These are phyloP conservation scores for Leishmania aethiopica DNA, from an alignment of 208 protist genomes.

Conservation along the genomic window DNA sequence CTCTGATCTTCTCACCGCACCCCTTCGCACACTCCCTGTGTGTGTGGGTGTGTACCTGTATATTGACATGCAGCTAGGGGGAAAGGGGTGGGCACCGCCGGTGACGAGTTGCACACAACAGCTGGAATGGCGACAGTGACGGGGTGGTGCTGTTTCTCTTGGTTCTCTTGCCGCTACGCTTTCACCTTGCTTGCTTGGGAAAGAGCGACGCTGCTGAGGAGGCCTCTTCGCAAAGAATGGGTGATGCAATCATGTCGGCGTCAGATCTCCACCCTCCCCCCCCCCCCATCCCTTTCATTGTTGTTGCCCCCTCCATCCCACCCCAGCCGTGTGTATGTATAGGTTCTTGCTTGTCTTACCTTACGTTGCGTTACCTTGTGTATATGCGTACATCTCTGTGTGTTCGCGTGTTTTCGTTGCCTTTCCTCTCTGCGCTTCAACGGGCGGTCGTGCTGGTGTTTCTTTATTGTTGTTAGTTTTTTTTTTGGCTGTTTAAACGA, in stretches of 20 bases:
- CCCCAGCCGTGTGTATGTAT: too few relatives aligned
- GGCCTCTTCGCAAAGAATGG: background rate
- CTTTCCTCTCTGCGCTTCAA: background rate
- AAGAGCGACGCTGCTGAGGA: background rate
- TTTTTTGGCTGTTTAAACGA: too few relatives aligned
- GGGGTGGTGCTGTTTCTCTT: background rate
- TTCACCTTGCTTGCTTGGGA: background rate
- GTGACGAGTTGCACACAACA: background rate
- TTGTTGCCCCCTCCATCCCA: too few relatives aligned
- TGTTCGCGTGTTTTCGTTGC: background rate
- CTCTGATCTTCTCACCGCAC: background rate
- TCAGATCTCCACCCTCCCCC: background rate
- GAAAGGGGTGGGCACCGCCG: background rate
- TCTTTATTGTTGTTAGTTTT: too few relatives aligned
- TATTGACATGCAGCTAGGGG: background rate
- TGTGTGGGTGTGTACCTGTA: background rate
- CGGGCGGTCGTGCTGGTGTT: background rate
- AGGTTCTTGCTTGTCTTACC: background rate
- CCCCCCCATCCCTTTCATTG: too few relatives aligned
- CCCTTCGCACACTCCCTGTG: background rate
- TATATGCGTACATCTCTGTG: background rate
- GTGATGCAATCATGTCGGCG: background rate
- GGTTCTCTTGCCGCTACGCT: too few relatives aligned
- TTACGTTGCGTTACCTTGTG: background rate
- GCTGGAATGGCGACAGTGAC: too few relatives aligned